Percentiles rank a stretch among this genome's conserved stretches.
These are phyloP conservation scores for Trifolium repens DNA, from an alignment of 306 rosid genomes.

Conservation along the genomic window DNA sequence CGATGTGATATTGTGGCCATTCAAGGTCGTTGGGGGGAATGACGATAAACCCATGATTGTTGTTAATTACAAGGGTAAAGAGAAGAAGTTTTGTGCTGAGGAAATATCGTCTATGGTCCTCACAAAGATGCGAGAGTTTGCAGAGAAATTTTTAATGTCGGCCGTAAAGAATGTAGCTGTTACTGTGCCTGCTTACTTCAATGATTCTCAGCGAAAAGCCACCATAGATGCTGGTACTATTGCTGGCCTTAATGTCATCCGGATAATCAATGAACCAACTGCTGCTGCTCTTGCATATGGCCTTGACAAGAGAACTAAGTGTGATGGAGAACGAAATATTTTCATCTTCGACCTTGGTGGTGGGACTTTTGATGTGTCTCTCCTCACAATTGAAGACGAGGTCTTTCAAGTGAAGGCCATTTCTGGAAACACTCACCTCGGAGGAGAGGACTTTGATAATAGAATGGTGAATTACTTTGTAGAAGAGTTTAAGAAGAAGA, in stretches of 20 bases:
- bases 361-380: conserved; percentile 42
- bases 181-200: conserved; percentile 42
- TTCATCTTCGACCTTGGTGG: conserved; percentile 39
- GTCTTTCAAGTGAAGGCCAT: background rate
- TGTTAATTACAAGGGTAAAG: conserved; percentile 42
- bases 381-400: background rate
- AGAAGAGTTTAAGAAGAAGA: background rate
- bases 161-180: background rate
- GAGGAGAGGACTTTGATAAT: conserved; percentile 37
- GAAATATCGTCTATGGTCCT: conserved; percentile 60
- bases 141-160: conserved; percentile 50
- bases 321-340: background rate
- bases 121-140: conserved; percentile 60
- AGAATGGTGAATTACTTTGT: conserved; percentile 18
- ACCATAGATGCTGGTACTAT: conserved; percentile 29
- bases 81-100: conserved; percentile 45
- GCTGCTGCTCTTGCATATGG: conserved; percentile 40
- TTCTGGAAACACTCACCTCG: conserved; percentile 39
- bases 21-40: conserved; percentile 46
- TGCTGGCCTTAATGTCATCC: conserved; percentile 23
- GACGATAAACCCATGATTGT: conserved; percentile 56
- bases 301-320: background rate
- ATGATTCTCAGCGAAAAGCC: conserved; percentile 19
- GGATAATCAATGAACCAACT: conserved; percentile 23
- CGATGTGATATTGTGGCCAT: conserved; percentile 57